Base-by-base conservation (phyloP, 371 early-diverging fungal species). In the Furculomyces boomerangus region DNA sequence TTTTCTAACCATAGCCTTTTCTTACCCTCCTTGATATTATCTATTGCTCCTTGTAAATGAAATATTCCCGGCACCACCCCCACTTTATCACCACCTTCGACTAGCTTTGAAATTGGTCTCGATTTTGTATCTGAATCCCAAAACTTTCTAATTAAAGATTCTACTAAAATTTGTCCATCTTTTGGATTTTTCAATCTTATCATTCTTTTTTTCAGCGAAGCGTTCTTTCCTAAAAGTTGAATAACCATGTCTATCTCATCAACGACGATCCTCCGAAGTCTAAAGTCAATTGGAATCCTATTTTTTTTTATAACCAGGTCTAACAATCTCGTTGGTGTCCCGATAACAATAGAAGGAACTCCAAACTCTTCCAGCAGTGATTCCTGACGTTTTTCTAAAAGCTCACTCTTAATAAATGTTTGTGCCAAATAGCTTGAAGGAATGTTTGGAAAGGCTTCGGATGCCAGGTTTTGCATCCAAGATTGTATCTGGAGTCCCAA, bases 161-260 rank as follows among this genome's bases (percentile, higher is more conserved):
- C 67, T 1, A 68, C 50, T 22, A 68, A 43, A 13, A 57, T 28
- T 50, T 63, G 67, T 5, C 68, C 68, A 0, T 56, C 50, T 2
- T 56, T 27, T 0, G 68, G 68, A 35, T 67, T 66, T 1, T 55
- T 49, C 29, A 26, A 25, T 1, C 66, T 30, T 27, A 66, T 35
- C 24, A 37, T 16, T 28, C 52, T 46, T 44, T 65, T 54, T 35
- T 48, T 49, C 2, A 52, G 49, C 1, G 55, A 37, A 1, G 66
- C 65, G 20, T 58, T 26, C 3, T 54, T 57, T 14, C 61, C 53
- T 1, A 62, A 63, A 41, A 68, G 30, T 14, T 40, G 10, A n/a
- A 68, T 49, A 28, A 66, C 39, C 2, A 31, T 50, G 31, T 68
- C 68, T 20, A 68, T 41, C 55, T 68, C 68, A 27, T 68, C 68